A percentile compares a stretch with the other conserved stretches of the same genome.
Evolutionary conservation across 2,329 filamentous ascomycete genomes (phyloP).

Genomic region (Trichophyton simii): DNA sequence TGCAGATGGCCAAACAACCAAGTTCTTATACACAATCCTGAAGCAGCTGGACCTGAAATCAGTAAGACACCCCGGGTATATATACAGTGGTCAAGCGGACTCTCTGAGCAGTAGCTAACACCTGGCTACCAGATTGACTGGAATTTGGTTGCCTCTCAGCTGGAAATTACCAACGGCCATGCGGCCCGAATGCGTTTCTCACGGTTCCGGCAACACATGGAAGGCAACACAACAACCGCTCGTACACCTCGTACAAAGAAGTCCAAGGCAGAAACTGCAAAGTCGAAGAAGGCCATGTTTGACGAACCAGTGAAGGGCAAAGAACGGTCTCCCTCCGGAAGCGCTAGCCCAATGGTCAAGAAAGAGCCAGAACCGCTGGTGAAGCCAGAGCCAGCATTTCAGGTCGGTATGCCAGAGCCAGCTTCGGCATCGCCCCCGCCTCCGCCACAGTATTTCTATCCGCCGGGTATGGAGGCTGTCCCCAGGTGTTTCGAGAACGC

Average conservation of each 20-base stretch:
- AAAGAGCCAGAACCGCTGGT: slow-evolving; percentile 4
- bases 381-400: slow-evolving; percentile 5
- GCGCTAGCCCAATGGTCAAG: slow-evolving; percentile 5
- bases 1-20: slow-evolving; percentile 38
- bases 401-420: not conserved
- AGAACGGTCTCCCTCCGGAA: not conserved
- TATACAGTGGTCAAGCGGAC: too few relatives aligned
- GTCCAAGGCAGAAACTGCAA: slow-evolving; percentile 13
- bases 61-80: slow-evolving; percentile 21
- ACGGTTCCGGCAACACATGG: slow-evolving; percentile 42
- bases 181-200: slow-evolving; percentile 47
- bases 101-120: not conserved
- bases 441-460: not conserved
- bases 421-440: too few relatives aligned
- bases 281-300: slow-evolving; percentile 12
- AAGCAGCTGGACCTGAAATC: slow-evolving; percentile 44
- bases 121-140: slow-evolving; percentile 37
- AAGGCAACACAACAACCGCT: slow-evolving; percentile 26
- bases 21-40: slow-evolving; percentile 44
- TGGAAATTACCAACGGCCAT: slow-evolving; percentile 44
- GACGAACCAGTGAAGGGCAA: slow-evolving; percentile 3
- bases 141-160: slow-evolving; percentile 38
- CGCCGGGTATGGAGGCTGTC: not conserved
- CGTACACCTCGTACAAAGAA: slow-evolving; percentile 19
- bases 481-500: not conserved